Conservation (phyloP, 2,329 filamentous ascomycete species). For the Aspergillus quadricinctus region DNA sequence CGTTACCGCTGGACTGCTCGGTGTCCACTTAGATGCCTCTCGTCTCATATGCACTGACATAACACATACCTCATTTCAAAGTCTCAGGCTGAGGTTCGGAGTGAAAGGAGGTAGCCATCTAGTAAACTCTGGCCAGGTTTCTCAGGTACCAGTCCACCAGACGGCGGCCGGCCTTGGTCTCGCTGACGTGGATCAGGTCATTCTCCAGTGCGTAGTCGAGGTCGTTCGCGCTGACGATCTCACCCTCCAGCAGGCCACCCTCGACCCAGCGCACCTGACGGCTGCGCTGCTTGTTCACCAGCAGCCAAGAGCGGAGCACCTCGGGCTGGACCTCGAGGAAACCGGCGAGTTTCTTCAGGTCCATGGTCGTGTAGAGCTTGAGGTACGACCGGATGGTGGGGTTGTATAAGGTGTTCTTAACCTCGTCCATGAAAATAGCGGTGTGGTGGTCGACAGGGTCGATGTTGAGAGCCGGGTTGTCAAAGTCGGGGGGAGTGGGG, state of each 20-base stretch:
- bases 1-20: not conserved
- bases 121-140: slow-evolving; percentile 94
- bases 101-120: slow-evolving; percentile 27
- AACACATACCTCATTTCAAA: slow-evolving; percentile 6
- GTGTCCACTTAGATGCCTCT: not conserved
- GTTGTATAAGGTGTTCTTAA: slow-evolving; percentile 98
- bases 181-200: slow-evolving; percentile 96
- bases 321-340: slow-evolving; percentile 98
- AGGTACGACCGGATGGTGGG: slow-evolving; percentile 98
- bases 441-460: slow-evolving; percentile 98
- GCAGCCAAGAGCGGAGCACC: slow-evolving; percentile 84
- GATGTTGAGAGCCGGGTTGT: slow-evolving; percentile 91
- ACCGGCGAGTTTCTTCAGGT: slow-evolving; percentile 93
- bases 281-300: slow-evolving; percentile 98
- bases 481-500: slow-evolving; percentile 93
- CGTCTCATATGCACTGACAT: not conserved
- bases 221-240: slow-evolving; percentile 88
- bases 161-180: slow-evolving; percentile 96
- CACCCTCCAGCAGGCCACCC: slow-evolving; percentile 83
- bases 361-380: slow-evolving; percentile 99
- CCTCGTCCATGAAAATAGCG: slow-evolving; percentile 98
- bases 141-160: slow-evolving; percentile 98
- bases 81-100: slow-evolving; percentile 5
- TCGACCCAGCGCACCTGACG: slow-evolving; percentile 94
- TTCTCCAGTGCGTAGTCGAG: slow-evolving; percentile 96